Percentiles rank a stretch among this genome's conserved stretches.
Evolutionary conservation across 495 filamentous ascomycete genomes (phyloP).

Genomic region (Annulohypoxylon bovei): DNA sequence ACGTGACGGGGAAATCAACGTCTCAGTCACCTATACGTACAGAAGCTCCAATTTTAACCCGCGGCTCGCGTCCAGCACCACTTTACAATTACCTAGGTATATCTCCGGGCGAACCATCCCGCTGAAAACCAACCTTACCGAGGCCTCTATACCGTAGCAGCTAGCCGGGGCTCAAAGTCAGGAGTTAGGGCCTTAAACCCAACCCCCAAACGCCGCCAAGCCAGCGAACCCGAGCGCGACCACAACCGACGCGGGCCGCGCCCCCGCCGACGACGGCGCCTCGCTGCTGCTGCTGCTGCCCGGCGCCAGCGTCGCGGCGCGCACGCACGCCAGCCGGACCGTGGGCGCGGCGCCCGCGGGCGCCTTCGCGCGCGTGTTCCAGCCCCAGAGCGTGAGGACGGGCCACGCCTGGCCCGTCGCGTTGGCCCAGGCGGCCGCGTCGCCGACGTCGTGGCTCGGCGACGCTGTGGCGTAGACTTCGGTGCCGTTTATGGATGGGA

Average conservation of each 20-base stretch:
- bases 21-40: too few relatives aligned
- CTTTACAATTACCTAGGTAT: neutral
- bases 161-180: too few relatives aligned
- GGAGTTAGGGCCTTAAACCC: neutral
- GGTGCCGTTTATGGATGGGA: slow-evolving; percentile 33
- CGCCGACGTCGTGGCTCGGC: slow-evolving; percentile 26
- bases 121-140: neutral
- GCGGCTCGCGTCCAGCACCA: neutral
- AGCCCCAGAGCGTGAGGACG: slow-evolving; percentile 42
- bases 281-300: slow-evolving; percentile 17
- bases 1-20: neutral
- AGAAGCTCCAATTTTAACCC: neutral
- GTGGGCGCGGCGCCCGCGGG: slow-evolving; percentile 26
- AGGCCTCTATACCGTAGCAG: neutral
- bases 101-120: neutral
- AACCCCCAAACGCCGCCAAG: neutral
- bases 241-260: neutral
- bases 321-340: slow-evolving; percentile 36
- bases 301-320: slow-evolving; percentile 25
- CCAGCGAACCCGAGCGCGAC: neutral
- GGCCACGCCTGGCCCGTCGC: slow-evolving; percentile 32
- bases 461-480: slow-evolving; percentile 43
- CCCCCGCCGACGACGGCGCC: slow-evolving; percentile 14
- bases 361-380: slow-evolving; percentile 40
- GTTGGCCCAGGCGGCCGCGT: slow-evolving; percentile 30